These are phyloP conservation scores for Ceriops decandra DNA, from an alignment of 345 rosid species.

Conservation along the genomic window DNA sequence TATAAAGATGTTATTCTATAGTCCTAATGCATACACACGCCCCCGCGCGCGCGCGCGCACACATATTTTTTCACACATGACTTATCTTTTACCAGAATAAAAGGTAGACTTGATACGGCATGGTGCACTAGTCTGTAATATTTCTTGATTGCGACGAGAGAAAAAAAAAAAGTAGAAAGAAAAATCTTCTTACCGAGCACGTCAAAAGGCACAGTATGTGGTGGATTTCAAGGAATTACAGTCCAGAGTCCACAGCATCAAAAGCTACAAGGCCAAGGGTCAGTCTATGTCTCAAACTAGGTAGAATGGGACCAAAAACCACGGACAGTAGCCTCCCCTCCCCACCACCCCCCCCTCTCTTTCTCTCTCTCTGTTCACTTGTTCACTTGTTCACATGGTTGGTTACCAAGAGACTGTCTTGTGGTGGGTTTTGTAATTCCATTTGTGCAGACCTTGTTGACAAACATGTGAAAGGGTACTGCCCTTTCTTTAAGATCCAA, in stretches of 20 bases:
- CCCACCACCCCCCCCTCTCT: background rate
- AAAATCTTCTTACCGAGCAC: background rate
- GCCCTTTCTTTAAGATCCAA: constrained; percentile 35
- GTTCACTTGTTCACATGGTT: constrained; percentile 50
- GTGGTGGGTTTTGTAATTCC: constrained; percentile 37
- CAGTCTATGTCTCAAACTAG: constrained; percentile 39
- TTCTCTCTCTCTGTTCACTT: constrained; percentile 26
- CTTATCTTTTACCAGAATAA: too few species aligned
- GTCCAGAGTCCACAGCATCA: constrained; percentile 1
- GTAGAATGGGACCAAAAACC: constrained; percentile 19
- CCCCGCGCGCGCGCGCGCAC: too few species aligned
- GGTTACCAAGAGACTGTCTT: constrained; percentile 48
- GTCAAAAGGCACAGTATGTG: constrained; percentile 4
- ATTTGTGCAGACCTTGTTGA: constrained; percentile 41
- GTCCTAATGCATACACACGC: too few species aligned
- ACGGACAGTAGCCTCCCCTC: constrained; percentile 17
- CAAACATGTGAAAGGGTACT: constrained; percentile 57
- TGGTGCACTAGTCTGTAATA: too few species aligned
- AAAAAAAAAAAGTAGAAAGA: background rate
- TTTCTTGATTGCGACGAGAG: too few species aligned
- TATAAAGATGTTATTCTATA: too few species aligned
- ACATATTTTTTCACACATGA: too few species aligned
- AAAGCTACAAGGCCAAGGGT: constrained; percentile 6
- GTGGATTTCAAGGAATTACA: constrained; percentile 14
- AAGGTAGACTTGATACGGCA: too few species aligned